Evolutionary conservation across 768 basidiomycete genomes (phyloP).

Genomic region (Coprinellus aureogranulatus): DNA sequence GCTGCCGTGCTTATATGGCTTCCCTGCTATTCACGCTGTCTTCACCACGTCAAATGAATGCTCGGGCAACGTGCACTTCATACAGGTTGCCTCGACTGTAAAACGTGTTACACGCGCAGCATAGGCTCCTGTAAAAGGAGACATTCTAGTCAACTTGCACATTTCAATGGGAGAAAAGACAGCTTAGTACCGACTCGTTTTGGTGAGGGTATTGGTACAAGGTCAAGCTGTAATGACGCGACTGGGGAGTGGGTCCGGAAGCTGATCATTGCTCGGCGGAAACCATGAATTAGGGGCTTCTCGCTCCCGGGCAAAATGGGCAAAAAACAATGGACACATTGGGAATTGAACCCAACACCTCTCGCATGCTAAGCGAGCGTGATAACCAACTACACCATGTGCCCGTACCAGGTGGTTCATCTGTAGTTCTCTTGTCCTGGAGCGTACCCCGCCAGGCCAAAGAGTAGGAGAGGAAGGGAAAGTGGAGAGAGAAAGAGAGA

Average conservation of each 20-base stretch:
- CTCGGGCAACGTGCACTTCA: constrained; percentile 1
- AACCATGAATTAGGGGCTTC: neutral
- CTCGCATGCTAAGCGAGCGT: neutral
- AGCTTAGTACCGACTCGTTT: neutral
- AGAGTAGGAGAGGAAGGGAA: too few species aligned
- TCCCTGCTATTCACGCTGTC: neutral
- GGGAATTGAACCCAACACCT: constrained; percentile 2
- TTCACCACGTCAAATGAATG: neutral
- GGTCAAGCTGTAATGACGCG: neutral
- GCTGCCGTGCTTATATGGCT: neutral
- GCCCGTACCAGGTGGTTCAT: neutral
- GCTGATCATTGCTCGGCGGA: too few species aligned
- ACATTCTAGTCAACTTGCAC: too few species aligned
- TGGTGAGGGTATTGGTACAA: neutral
- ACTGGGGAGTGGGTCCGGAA: too few species aligned
- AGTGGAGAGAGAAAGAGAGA: too few species aligned
- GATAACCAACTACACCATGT: neutral
- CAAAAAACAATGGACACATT: neutral
- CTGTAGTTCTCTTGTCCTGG: too few species aligned
- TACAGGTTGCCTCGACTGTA: neutral
- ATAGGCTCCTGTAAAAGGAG: neutral
- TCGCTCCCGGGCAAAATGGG: neutral
- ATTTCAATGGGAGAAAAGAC: too few species aligned
- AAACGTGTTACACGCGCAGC: neutral
- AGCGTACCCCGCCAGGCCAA: too few species aligned